Conservation (phyloP, 164 flowering plant species). For the Vitis rotundifolia region DNA sequence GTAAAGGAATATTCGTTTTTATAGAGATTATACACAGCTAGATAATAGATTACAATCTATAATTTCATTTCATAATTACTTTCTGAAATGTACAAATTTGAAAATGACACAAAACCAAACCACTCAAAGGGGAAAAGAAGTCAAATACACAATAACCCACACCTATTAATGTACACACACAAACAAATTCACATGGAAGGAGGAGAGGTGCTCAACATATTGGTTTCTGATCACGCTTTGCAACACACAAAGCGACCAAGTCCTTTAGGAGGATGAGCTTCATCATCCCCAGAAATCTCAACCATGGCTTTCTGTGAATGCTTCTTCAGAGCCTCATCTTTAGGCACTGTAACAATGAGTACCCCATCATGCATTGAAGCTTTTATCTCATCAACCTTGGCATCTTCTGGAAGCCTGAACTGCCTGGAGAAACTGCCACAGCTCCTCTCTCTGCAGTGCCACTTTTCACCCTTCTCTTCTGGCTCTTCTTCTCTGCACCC, state of each 20-base stretch:
- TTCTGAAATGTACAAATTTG: no score
- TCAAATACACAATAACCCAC: no score
- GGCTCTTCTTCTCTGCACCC: slow-evolving; percentile 15
- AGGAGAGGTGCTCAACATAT: no score
- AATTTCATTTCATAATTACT: no score
- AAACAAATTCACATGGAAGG: no score
- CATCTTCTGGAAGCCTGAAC: slow-evolving; percentile 25
- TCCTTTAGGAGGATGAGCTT: slow-evolving; percentile 18
- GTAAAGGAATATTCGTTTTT: no score
- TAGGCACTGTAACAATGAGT: slow-evolving; percentile 17
- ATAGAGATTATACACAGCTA: no score
- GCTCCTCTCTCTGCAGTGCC: slow-evolving; percentile 33
- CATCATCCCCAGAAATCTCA: slow-evolving; percentile 23
- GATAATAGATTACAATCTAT: no score
- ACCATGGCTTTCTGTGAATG: slow-evolving; percentile 13
- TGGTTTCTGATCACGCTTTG: slow-evolving; percentile 22
- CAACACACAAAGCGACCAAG: slow-evolving; percentile 35
- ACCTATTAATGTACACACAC: no score
- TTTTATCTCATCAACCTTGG: slow-evolving; percentile 23
- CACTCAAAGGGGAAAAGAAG: no score
- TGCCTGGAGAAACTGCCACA: slow-evolving; percentile 10
- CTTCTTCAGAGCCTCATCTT: slow-evolving; percentile 8
- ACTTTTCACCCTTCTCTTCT: slow-evolving; percentile 14
- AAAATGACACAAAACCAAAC: no score
- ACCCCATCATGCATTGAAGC: slow-evolving; percentile 28